Base-by-base conservation (phyloP, 75 land plant genomes). In the Chamaecyparis obtusa region DNA sequence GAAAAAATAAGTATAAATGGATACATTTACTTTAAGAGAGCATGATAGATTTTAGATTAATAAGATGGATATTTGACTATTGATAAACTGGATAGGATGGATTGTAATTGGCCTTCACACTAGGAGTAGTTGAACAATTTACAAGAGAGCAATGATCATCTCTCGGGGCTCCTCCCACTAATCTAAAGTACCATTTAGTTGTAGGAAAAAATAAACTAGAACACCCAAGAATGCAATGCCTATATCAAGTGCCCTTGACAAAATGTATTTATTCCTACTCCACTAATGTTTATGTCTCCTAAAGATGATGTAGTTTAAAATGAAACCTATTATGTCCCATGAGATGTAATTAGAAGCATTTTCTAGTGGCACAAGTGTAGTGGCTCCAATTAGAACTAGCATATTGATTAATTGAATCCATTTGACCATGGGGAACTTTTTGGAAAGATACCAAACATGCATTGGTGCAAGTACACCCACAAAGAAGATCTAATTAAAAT, bases 151-250 rank as follows among this genome's bases (percentile, higher is more conserved):
- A 89, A 9, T 90, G 51, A 39, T 88, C 86, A 15, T 33, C 69
- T 36, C 19, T 3, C 33, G 3, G 3, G 33, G 24, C 36, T 51
- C 27, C 81, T 17, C 91, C 91, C 91, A 90, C 89, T 91, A 19
- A 17, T 46, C 9, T 10, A 1, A 1, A 37, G 30, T 46, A 3
- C 36, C 35, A n/a, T 83, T 33, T 4, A 84, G 3, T 48, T 90
- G 90, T 36, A 94, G 77, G 2, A 89, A 48, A 79, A 93, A 86
- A 85, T 89, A 93, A 71, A 48, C 15, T 0, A 93, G 69, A 3
- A 93, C 89, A 0, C 88, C 96, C 93, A 92, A 90, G 92, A 95
- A 95, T 27, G 94, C 96, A n/a, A 90, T 85, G 0, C 97, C 96
- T 30, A 93, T 94, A 86, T 95, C 97, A 5, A 95, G 60, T 3